Evolutionary conservation across 225 moss, liverwort and hornwort species (phyloP), one percentile per base, ranked within the genome.

Genomic region (Physcomitrellopsis africana): DNA sequence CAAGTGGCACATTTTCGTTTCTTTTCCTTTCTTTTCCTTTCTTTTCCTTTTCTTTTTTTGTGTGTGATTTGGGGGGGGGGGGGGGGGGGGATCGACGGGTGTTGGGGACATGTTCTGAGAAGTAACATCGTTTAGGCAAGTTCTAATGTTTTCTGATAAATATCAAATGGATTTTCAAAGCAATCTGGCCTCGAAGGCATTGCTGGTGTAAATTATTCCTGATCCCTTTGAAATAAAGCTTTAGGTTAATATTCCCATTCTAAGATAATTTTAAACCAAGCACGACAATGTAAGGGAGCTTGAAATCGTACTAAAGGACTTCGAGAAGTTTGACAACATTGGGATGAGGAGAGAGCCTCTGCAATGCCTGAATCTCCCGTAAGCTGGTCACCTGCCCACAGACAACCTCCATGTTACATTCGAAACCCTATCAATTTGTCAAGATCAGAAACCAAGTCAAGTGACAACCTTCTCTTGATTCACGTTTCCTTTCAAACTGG

Each of bases 291-390:
- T 9, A 9, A 9, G 9, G 2, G 13, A 13, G 0, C 27, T 16
- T 45, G 12, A 72, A 5, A 63, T 84, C 86, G 20, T 88, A 97
- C 97, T 91, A 97, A n/a, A 97, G 80, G 37, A 97, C 93, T 88
- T 97, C 97, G 10, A 97, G 59, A 65, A 97, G 94, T 75, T 93
- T 97, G 90, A 94, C 81, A 76, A 97, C 94, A 83, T 97, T 97
- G 67, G 97, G 90, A 70, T 97, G 93, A 52, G 97, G 97, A 22
- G 97, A 97, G 49, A 97, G 97, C 81, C 97, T 94, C 47, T 97
- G 94, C 69, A 97, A 86, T 5, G 97, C 97, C 26, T 97, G 97
- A 63, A 97, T 94, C 80, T 97, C 97, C 16, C 94, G 77, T 72
- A 97, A 90, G 82, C 90, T 94, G 72, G 93, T 94, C 67, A 97